Evolutionary conservation across 2,329 filamentous ascomycete genomes (phyloP).

Genomic region (Trichoderma sp.): DNA sequence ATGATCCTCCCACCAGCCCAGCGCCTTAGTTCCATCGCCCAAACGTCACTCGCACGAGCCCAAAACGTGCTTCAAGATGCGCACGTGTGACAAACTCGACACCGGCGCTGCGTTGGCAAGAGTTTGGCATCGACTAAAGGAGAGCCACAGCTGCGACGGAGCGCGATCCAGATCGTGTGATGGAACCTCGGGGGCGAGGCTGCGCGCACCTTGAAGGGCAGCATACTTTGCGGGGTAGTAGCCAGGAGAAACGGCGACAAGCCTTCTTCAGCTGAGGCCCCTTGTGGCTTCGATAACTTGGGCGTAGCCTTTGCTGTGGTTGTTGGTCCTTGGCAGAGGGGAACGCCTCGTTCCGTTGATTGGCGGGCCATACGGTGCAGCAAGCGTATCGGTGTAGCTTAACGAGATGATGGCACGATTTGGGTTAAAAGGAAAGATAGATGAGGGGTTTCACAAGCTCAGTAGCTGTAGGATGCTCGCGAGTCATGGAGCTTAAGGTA

Average conservation of each 20-base stretch:
- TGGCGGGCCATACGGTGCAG: neutral
- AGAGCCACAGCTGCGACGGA: neutral
- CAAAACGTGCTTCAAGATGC: neutral
- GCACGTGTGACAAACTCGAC: conserved; percentile 6
- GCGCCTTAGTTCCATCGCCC: neutral
- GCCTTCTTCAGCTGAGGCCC: conserved; percentile 1
- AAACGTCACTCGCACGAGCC: neutral
- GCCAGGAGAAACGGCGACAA: neutral
- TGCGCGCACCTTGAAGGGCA: too few relatives aligned
- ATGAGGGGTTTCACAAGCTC: neutral
- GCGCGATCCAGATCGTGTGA: neutral
- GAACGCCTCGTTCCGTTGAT: neutral
- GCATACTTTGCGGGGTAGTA: conserved; percentile 15
- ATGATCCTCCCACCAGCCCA: neutral
- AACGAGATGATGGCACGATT: neutral
- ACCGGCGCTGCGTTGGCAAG: neutral
- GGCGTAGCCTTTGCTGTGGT: neutral
- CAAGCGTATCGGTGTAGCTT: neutral
- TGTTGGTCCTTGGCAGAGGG: neutral
- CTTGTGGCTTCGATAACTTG: neutral
- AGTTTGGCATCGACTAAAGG: too few relatives aligned
- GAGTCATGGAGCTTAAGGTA: neutral
- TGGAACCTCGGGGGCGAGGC: neutral
- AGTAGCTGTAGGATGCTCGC: neutral
- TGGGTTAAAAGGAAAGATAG: neutral